Conservation (phyloP, 495 filamentous ascomycete species). For the Sabuloglossum arenarium region DNA sequence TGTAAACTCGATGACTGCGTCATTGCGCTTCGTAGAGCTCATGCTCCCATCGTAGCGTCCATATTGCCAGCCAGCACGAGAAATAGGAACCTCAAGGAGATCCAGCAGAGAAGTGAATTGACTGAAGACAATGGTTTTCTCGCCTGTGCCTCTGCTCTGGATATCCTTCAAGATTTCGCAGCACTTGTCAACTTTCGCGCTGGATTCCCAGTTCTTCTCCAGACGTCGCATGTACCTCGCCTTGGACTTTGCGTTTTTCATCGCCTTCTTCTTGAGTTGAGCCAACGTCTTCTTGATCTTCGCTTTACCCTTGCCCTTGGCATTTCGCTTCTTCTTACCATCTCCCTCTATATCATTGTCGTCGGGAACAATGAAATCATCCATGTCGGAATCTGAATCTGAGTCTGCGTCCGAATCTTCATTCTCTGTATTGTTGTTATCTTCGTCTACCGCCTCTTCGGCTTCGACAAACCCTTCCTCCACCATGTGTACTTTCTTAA, state of each 20-base stretch:
- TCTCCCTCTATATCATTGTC: constrained; percentile 21
- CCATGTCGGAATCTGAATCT: constrained; percentile 14
- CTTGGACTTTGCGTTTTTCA: constrained; percentile 37
- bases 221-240: constrained; percentile 43
- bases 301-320: constrained; percentile 21
- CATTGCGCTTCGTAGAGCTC: constrained; percentile 43
- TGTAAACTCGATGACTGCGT: constrained; percentile 52
- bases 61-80: constrained; percentile 37
- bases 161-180: constrained; percentile 42
- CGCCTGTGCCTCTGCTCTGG: constrained; percentile 20
- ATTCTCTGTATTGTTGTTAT: constrained; percentile 12
- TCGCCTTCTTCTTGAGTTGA: constrained; percentile 41
- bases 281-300: constrained; percentile 33
- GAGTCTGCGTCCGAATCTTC: constrained; percentile 11
- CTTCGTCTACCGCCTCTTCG: constrained; percentile 12
- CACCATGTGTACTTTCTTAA: constrained; percentile 53
- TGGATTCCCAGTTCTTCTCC: constrained; percentile 44
- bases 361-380: constrained; percentile 22
- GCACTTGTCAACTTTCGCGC: constrained; percentile 60
- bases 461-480: constrained; percentile 12
- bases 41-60: constrained; percentile 79
- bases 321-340: constrained; percentile 13
- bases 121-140: constrained; percentile 87
- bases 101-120: constrained; percentile 86
- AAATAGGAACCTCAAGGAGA: constrained; percentile 74